Percentiles rank a stretch among this genome's conserved stretches.
Conservation (phyloP, 2,329 filamentous ascomycete genomes). For the Pyricularia sp. region DNA sequence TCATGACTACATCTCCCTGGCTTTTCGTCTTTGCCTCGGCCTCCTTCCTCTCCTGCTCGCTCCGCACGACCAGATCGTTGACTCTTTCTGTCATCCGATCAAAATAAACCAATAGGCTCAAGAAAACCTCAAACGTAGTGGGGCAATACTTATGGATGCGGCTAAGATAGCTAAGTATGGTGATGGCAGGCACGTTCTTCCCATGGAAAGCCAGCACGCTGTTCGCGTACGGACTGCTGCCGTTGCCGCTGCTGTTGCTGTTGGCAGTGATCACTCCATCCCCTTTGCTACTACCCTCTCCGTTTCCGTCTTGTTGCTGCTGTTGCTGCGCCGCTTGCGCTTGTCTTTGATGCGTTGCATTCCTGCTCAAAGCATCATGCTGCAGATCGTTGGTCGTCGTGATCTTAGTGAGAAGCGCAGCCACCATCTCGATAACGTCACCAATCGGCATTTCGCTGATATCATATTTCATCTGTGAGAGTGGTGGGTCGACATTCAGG, state of each 20-base stretch:
- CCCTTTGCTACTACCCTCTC: constrained; percentile 9
- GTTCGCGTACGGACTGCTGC: constrained; percentile 38
- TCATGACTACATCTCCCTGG: background rate
- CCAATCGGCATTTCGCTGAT: constrained; percentile 95
- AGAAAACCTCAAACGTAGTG: constrained; percentile 94
- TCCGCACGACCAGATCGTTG: constrained; percentile 65
- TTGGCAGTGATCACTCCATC: constrained; percentile 6
- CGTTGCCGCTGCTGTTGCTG: constrained; percentile 7
- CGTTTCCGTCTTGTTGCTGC: constrained; percentile 6
- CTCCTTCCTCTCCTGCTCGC: constrained; percentile 37
- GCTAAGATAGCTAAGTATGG: constrained; percentile 87
- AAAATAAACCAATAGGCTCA: constrained; percentile 92
- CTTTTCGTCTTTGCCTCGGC: constrained; percentile 5
- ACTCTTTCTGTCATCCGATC: constrained; percentile 97
- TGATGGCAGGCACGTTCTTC: constrained; percentile 95
- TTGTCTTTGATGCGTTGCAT: constrained; percentile 44
- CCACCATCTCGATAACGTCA: constrained; percentile 98
- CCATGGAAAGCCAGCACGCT: constrained; percentile 89
- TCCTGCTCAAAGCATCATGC: constrained; percentile 78
- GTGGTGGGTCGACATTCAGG: constrained; percentile 31
- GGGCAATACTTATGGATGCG: constrained; percentile 98
- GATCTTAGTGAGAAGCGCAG: constrained; percentile 89
- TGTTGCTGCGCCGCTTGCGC: constrained; percentile 21
- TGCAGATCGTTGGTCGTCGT: constrained; percentile 92
- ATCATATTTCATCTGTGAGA: constrained; percentile 61